phyloP scores from a whole-genome alignment of 176 grass and related monocot genomes.

The Thinopyrum elongatum region DNA sequence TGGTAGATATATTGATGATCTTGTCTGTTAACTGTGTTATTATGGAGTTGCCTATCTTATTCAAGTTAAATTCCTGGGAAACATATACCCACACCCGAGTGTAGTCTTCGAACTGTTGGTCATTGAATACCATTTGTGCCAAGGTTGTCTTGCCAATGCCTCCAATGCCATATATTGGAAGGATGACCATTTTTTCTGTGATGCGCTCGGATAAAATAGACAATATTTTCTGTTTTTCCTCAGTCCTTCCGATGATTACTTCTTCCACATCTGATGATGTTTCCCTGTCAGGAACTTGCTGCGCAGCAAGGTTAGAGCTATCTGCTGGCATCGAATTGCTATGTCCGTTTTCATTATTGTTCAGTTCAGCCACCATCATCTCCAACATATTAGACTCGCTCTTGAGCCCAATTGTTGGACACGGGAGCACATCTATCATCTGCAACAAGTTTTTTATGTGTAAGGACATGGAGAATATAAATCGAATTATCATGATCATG shows the following conservation, averaged over 20 bases:
- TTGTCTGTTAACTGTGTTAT: neutral
- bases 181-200: neutral
- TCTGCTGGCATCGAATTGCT: neutral
- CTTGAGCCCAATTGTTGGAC: neutral
- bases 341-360: neutral
- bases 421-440: neutral
- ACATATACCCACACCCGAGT: slow-evolving; percentile 22
- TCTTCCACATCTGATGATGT: neutral
- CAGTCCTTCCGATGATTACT: neutral
- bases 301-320: neutral
- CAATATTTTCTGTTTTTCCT: neutral
- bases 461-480: neutral
- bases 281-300: neutral
- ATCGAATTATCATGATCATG: neutral
- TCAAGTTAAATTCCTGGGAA: slow-evolving; percentile 2
- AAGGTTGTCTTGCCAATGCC: slow-evolving; percentile 39
- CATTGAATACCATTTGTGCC: slow-evolving; percentile 22
- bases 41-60: slow-evolving; percentile 9
- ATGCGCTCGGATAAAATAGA: neutral
- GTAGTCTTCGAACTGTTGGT: neutral
- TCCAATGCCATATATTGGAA: slow-evolving; percentile 34
- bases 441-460: neutral
- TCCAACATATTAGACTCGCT: neutral
- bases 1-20: too few relatives aligned
- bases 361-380: neutral